Conservation (phyloP, 2,329 filamentous ascomycete species). For the Aureobasidium uvarum region DNA sequence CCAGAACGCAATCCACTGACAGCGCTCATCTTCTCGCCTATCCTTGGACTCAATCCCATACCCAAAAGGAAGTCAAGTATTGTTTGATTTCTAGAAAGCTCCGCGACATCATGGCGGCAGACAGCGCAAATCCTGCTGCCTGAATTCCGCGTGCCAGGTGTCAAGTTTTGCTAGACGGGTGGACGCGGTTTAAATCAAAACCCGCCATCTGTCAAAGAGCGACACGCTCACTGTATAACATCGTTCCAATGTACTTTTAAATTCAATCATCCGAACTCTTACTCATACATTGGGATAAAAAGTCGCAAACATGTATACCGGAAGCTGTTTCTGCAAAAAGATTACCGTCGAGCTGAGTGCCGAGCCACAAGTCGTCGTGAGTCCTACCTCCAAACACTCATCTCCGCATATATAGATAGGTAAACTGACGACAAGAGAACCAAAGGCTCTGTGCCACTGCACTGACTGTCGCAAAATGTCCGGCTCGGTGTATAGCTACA, state of each 20-base stretch:
- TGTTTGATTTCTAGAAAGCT: not conserved
- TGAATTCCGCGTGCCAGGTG: not conserved
- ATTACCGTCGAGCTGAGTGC: slow-evolving; percentile 50
- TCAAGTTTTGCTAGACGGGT: not conserved
- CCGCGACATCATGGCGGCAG: not conserved
- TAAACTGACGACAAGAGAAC: not conserved
- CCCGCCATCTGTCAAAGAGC: no score
- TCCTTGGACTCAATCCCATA: no score
- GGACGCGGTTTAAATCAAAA: no score
- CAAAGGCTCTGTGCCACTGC: slow-evolving; percentile 59
- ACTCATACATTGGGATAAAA: not conserved
- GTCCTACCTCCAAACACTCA: slow-evolving; percentile 36
- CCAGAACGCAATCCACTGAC: no score
- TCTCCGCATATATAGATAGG: not conserved
- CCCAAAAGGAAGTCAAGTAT: no score
- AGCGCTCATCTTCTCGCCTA: no score
- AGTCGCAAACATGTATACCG: slow-evolving; percentile 37
- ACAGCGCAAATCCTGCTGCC: not conserved
- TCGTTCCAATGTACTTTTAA: not conserved
- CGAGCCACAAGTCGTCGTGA: slow-evolving; percentile 47
- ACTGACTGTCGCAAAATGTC: slow-evolving; percentile 48
- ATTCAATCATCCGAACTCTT: not conserved
- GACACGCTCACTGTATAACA: no score
- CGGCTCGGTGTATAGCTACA: slow-evolving; percentile 54
- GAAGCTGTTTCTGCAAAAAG: slow-evolving; percentile 53